Evolutionary conservation across 2,329 filamentous ascomycete genomes (phyloP).

Genomic region (Monosporascus sp.): DNA sequence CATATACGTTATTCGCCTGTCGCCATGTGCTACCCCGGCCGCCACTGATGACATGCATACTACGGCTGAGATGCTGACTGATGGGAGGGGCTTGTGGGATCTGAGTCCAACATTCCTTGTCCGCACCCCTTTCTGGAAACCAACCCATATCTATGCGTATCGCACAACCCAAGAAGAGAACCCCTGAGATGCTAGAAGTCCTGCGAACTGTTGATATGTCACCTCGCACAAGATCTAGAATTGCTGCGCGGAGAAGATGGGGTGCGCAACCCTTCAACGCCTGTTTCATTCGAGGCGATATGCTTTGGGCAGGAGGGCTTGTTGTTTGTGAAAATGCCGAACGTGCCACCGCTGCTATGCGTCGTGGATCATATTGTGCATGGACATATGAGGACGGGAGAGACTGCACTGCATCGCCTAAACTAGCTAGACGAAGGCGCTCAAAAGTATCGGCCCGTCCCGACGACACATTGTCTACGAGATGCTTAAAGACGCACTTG

Average conservation of each 20-base stretch:
- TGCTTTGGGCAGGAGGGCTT: constrained; percentile 19
- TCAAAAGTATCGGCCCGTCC: constrained; percentile 22
- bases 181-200: constrained; percentile 12
- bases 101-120: neutral
- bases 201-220: constrained; percentile 35
- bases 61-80: constrained; percentile 11
- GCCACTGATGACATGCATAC: constrained; percentile 22
- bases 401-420: constrained; percentile 12
- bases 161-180: constrained; percentile 1
- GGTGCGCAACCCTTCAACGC: constrained; percentile 24
- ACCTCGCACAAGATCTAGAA: constrained; percentile 47
- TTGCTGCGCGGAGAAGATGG: constrained; percentile 27
- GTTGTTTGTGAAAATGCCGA: constrained; percentile 16
- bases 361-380: constrained; percentile 21
- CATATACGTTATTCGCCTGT: constrained; percentile 13
- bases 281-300: constrained; percentile 13
- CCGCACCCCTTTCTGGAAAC: neutral
- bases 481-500: neutral
- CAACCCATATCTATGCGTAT: constrained; percentile 2
- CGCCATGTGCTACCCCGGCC: constrained; percentile 27
- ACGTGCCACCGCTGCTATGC: constrained; percentile 20
- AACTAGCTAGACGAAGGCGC: constrained; percentile 14
- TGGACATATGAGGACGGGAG: constrained; percentile 9
- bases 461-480: constrained; percentile 11
- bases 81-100: neutral